These are phyloP conservation scores for Hygrophila difformis DNA, from an alignment of 257 asterid genomes.

Conservation along the genomic window DNA sequence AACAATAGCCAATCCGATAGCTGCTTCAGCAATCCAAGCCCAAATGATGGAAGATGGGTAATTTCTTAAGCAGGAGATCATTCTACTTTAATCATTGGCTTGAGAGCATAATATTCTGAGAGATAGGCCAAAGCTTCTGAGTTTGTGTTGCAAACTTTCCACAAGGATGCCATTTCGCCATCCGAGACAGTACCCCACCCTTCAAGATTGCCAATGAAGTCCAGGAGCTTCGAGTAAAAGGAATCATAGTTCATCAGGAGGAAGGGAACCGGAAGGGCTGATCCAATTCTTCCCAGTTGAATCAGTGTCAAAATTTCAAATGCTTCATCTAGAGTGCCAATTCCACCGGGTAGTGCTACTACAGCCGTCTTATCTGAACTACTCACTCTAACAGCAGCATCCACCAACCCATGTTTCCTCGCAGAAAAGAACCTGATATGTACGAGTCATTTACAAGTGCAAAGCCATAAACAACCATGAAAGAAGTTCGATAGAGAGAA, in stretches of 20 bases:
- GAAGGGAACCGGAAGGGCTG: constrained; percentile 61
- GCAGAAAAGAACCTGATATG: constrained; percentile 85
- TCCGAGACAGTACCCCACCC: constrained; percentile 60
- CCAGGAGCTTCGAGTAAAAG: constrained; percentile 66
- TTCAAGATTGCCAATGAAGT: constrained; percentile 68
- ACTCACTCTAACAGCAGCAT: constrained; percentile 69
- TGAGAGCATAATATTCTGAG: constrained; percentile 47
- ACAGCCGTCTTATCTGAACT: constrained; percentile 64
- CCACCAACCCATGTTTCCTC: constrained; percentile 88
- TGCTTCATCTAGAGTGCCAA: constrained; percentile 84
- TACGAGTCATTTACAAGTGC: constrained; percentile 10
- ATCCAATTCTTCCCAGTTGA: constrained; percentile 79
- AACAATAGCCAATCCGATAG: too few relatives aligned
- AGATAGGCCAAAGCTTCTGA: constrained; percentile 66
- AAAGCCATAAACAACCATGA: not conserved
- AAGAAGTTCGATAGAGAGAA: not conserved
- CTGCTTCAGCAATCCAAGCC: too few relatives aligned
- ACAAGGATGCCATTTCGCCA: constrained; percentile 61
- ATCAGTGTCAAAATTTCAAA: constrained; percentile 81
- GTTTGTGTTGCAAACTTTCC: constrained; percentile 72
- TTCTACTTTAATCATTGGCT: constrained; percentile 7
- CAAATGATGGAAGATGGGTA: too few relatives aligned
- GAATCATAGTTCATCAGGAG: constrained; percentile 79
- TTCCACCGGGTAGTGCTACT: constrained; percentile 82
- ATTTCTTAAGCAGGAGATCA: not conserved